Evolutionary conservation across 208 protist genomes (phyloP).

Genomic region (Strigomonas galati): DNA sequence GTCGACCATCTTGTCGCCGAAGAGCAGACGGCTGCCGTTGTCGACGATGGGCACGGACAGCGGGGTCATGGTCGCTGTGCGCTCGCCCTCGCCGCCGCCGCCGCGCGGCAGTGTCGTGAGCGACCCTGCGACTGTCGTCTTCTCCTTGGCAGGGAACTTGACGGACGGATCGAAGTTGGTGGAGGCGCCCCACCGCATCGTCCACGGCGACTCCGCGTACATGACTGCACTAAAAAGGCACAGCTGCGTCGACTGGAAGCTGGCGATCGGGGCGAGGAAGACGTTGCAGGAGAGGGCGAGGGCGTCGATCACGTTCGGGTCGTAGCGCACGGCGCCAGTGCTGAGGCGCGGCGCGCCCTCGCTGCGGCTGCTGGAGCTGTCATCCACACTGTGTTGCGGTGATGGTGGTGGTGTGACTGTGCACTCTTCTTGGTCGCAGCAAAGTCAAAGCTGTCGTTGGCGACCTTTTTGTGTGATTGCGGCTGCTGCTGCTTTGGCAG

Average conservation of each 20-base stretch:
- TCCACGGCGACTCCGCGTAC: conserved; percentile 56
- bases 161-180: conserved; percentile 25
- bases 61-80: not conserved
- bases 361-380: not conserved
- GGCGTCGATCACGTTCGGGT: conserved; percentile 32
- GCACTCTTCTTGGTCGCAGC: conserved; percentile 5
- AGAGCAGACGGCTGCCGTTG: not conserved
- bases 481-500: too few species aligned
- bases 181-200: conserved; percentile 32
- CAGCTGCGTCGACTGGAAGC: conserved; percentile 65
- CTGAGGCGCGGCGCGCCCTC: not conserved
- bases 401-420: not conserved
- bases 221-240: conserved; percentile 75
- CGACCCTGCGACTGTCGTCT: too few species aligned
- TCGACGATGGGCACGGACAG: not conserved
- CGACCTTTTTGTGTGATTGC: too few species aligned
- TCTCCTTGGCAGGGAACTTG: too few species aligned
- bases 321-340: conserved; percentile 34
- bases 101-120: not conserved
- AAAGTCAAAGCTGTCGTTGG: not conserved
- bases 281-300: conserved; percentile 54
- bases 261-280: conserved; percentile 37
- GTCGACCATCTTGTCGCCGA: conserved; percentile 24
- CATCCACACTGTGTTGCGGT: not conserved
- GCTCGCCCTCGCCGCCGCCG: not conserved